Percentiles rank a stretch among this genome's conserved stretches.
phyloP scores from a whole-genome alignment of 257 asterid genomes.

The Salvia rosmarinus region DNA sequence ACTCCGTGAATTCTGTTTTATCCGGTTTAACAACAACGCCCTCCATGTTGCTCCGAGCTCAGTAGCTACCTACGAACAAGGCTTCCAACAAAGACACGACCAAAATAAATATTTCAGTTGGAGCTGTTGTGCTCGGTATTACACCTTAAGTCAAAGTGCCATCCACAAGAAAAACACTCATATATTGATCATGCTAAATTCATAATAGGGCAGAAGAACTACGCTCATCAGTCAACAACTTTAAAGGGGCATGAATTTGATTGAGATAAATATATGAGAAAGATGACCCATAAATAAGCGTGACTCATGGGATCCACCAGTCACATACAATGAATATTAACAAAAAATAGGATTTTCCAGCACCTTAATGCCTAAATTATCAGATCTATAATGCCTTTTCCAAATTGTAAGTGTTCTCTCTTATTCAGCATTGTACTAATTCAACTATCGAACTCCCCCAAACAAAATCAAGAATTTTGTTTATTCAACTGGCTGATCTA shows the following conservation, averaged over 20 bases:
- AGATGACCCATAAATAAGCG: background rate
- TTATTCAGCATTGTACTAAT: background rate
- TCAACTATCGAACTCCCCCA: background rate
- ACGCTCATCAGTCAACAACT: constrained; percentile 13
- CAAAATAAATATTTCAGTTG: background rate
- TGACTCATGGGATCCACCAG: background rate
- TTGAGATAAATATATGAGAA: background rate
- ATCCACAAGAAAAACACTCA: background rate
- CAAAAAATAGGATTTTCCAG: background rate
- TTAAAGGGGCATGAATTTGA: background rate
- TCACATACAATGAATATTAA: background rate
- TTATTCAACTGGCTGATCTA: background rate
- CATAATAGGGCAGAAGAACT: background rate
- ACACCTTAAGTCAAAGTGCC: background rate
- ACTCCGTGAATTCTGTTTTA: constrained; percentile 68
- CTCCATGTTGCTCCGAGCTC: constrained; percentile 44
- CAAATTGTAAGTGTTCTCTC: background rate
- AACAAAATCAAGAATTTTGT: background rate
- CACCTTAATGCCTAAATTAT: background rate
- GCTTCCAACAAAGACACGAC: background rate
- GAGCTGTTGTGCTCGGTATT: background rate
- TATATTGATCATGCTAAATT: background rate
- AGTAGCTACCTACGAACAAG: background rate
- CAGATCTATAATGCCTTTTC: background rate
- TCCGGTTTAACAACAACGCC: constrained; percentile 60